Base-by-base conservation (phyloP, 2,329 filamentous ascomycete species). In the Pseudogymnoascus sp. region DNA sequence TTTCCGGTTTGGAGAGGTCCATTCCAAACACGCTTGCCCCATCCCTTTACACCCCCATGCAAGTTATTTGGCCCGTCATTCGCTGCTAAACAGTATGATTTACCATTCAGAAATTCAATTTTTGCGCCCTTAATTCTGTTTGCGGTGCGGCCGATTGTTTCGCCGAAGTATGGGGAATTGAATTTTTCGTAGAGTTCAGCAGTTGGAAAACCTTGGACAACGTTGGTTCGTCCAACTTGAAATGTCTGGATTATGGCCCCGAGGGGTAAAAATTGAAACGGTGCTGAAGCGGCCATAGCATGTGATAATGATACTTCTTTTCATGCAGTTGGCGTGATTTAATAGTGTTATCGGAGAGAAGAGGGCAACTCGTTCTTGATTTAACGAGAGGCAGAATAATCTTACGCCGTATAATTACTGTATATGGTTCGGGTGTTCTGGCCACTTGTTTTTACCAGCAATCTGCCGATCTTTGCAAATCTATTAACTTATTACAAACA, bases 91-190 rank as follows among this genome's bases (percentile, higher is more conserved):
- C 80, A 69, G 74, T 95, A 94, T 3, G 81, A 78, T 70, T 84
- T 82, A 12, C 81, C 80, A 74, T 96, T 96, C 68, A 97, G 76
- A 60, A 80, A 80, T 66, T 86, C 77, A 72, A 97, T 86, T 67
- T 84, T 80, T 25, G 87, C 91, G 70, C 82, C 79, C 62, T 84
- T 83, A 72, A 96, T 85, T 62, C 93, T 87, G 78, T 97, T 97
- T 64, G 92, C 85, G 18, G 87, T 79, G 61, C 86, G 89, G 61
- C 94, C 94, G 73, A 97, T 96, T 48, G 91, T 97, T 74, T 93
- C 92, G 66, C 94, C 93, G 72, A 96, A 97, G 79, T 86, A 92
- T 1, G 90, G 86, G 9, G 75, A 78, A 77, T 94, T 93, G 79
- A 92, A 78, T 68, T 84, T 77, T 66, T 82, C 82, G 77, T 97